A percentile compares a stretch with the other conserved stretches of the same genome.
Evolutionary conservation across 148 eudicot species (phyloP).

Genomic region (Salicornia ramosissima): DNA sequence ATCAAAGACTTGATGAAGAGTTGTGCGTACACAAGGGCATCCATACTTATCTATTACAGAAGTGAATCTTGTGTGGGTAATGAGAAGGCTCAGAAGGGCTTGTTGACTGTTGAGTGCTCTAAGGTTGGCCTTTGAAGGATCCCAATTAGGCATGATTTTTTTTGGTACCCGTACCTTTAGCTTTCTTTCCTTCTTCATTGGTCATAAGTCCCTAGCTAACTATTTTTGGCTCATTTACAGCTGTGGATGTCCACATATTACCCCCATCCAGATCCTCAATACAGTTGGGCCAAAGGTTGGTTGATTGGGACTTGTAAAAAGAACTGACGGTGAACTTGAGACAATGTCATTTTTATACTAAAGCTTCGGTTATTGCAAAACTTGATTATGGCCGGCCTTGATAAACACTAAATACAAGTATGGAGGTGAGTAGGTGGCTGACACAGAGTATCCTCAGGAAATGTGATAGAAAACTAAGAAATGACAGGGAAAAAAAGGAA

Average conservation of each 20-base stretch:
- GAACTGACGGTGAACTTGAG: too few species aligned
- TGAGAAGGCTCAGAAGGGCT: too few species aligned
- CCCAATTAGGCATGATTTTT: too few species aligned
- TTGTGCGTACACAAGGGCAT: not conserved
- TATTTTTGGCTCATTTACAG: not conserved
- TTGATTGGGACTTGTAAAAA: not conserved
- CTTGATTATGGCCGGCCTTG: too few species aligned
- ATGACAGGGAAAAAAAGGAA: not conserved
- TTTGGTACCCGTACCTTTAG: too few species aligned
- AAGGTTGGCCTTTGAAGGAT: not conserved
- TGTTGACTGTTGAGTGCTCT: not conserved
- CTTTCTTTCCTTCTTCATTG: not conserved
- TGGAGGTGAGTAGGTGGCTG: not conserved
- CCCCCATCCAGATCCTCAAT: not conserved
- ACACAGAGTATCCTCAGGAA: not conserved
- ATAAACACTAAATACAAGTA: too few species aligned
- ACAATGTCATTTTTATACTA: too few species aligned
- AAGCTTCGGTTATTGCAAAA: too few species aligned
- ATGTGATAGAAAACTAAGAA: not conserved
- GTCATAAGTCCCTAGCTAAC: too few species aligned
- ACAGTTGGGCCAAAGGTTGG: not conserved
- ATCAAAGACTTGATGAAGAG: not conserved
- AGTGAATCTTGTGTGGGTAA: too few species aligned
- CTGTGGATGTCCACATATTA: too few species aligned
- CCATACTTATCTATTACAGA: too few species aligned